These are phyloP conservation scores for Vaccinium corymbosum DNA, from an alignment of 148 eudicot species.

Conservation along the genomic window DNA sequence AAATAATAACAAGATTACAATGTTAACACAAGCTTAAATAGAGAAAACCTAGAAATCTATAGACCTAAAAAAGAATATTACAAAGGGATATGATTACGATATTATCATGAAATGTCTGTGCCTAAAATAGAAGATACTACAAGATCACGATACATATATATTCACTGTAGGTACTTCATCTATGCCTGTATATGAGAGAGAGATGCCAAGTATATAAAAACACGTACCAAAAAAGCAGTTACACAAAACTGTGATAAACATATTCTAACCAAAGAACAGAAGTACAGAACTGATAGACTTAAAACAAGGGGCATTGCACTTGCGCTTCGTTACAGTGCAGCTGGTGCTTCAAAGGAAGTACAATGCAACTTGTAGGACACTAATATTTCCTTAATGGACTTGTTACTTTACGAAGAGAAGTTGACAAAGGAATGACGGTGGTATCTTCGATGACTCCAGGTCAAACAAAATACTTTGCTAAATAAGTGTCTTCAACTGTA, in stretches of 20 bases:
- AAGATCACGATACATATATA: too few species aligned
- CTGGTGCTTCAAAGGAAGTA: neutral
- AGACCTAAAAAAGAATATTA: too few species aligned
- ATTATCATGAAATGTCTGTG: too few species aligned
- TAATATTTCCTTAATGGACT: neutral
- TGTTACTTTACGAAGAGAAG: neutral
- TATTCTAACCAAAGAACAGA: neutral
- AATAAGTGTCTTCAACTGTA: too few species aligned
- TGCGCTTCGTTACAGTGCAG: neutral
- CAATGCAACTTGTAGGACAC: neutral
- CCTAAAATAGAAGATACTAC: too few species aligned
- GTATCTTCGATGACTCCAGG: too few species aligned
- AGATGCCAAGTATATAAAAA: neutral
- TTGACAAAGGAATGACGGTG: neutral
- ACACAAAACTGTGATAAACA: neutral
- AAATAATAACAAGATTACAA: too few species aligned
- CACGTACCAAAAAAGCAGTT: neutral
- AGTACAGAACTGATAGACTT: neutral
- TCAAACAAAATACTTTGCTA: too few species aligned
- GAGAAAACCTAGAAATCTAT: too few species aligned
- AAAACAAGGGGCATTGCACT: neutral
- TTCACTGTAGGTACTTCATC: neutral
- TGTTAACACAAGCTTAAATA: too few species aligned
- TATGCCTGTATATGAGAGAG: neutral
- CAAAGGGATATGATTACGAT: too few species aligned